Base-by-base conservation (phyloP, 192 early-diverging fungal genomes). In the Entophlyctis luteolus region DNA sequence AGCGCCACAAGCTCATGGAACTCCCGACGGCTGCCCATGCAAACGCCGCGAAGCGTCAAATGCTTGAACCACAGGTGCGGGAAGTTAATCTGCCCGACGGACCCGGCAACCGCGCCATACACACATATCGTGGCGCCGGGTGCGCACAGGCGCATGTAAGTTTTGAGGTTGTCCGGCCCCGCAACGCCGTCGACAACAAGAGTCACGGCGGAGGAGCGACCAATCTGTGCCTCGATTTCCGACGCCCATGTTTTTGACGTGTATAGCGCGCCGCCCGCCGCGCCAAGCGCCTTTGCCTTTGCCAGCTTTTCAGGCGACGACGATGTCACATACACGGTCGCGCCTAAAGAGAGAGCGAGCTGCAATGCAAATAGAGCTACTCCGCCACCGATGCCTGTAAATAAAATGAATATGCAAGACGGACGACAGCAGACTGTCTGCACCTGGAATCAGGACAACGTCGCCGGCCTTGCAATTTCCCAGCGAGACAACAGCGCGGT, bases 311-410 rank as follows among this genome's bases (percentile, higher is more conserved):
- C 76, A 0, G 78, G 75, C 28, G 75, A 75, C 18, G 83, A 85
- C 32, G 85, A 87, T 2, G 88, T 89, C 31, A 91, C 89, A 73
- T 77, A 88, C 0, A 89, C 89, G 34, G 87, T 76, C 12, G 88
- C 88, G 6, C 89, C 89, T 8, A 70, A 74, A 18, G 86, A 81
- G 8, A 89, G 74, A 25, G 79, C 78, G 68, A 91, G 88, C 50
- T 85, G 79, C 33, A 91, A 53, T 10, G 86, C 87, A 65, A 81
- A 79, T 18, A 89, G 57, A 0, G 88, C 89, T 39, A 88, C 87
- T 34, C 89, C 89, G 48, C 89, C 89, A 28, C 89, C 89, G 70
- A 90, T 90, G 39, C 89, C 50, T 53, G 50, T 53, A 20, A 1
- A 27, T 14, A 14, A n/a, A n/a, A n/a, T n/a, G n/a, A n/a, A n/a